These are phyloP conservation scores for Taphrina flavorubra DNA, from an alignment of 1,139 yeast species.

Conservation along the genomic window DNA sequence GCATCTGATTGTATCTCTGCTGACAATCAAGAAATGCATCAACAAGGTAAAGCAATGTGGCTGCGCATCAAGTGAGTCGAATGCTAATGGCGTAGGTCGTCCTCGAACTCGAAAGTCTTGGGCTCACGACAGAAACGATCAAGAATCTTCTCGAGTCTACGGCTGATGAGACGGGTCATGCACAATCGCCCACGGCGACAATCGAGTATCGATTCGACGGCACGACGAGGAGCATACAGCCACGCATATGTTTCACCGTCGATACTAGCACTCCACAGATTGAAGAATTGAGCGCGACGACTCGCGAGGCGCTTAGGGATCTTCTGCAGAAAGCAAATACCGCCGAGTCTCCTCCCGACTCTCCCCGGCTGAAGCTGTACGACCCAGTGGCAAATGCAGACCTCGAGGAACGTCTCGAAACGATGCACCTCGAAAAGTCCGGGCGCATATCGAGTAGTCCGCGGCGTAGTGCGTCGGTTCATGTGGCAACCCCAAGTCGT, in stretches of 20 bases:
- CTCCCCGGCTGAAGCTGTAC: constrained; percentile 4
- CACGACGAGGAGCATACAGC: constrained; percentile 46
- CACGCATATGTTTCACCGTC: constrained; percentile 46
- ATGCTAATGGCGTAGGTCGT: constrained; percentile 56
- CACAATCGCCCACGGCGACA: constrained; percentile 40
- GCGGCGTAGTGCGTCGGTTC: not conserved
- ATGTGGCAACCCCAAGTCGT: not conserved
- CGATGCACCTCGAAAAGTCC: not conserved
- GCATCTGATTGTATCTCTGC: not conserved
- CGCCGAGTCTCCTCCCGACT: not conserved
- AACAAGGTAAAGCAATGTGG: constrained; percentile 11
- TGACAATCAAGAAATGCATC: constrained; percentile 31
- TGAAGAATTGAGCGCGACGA: constrained; percentile 28
- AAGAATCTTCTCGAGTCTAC: constrained; percentile 34
- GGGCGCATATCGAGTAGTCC: not conserved
- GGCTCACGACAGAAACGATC: constrained; percentile 49
- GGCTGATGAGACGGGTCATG: constrained; percentile 45
- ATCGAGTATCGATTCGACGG: constrained; percentile 49
- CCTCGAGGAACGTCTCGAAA: constrained; percentile 16
- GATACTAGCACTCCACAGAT: constrained; percentile 22
- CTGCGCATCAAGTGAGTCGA: too few relatives aligned
- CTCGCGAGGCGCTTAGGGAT: constrained; percentile 35
- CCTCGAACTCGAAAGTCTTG: constrained; percentile 61
- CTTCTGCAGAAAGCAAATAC: constrained; percentile 25
- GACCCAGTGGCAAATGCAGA: constrained; percentile 25